Base-by-base conservation (phyloP, 371 early-diverging fungal species). In the Mortierella sp. region DNA sequence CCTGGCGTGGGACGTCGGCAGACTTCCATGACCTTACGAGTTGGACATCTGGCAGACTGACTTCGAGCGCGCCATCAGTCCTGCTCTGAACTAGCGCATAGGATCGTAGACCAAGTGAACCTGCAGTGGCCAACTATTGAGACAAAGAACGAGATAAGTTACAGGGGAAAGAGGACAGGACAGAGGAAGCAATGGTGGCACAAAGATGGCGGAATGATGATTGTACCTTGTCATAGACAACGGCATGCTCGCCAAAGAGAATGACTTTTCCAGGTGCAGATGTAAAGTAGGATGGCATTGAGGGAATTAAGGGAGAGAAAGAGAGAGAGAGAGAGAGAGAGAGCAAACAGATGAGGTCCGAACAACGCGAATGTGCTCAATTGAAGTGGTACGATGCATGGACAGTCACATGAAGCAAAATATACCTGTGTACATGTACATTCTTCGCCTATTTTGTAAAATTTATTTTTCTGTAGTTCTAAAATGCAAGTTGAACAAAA, bases 181-280 rank as follows among this genome's bases (percentile, higher is more conserved):
- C 21, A 40, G 21, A 55, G 28, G 57, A 59, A 28, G 32, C 15
- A 28, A 28, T 28, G 28, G 28, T 24, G 43, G 7, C 21, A 58
- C 15, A 52, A 41, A 13, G 38, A 19, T 15, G 16, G 32, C 4
- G 47, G 43, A 32, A 43, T 22, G 47, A 4, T 7, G 69, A 40
- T 45, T 55, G 48, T 86, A 95, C 95, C 90, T 97, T 97, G 74
- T 96, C 94, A 81, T 99, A 95, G 24, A 99, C 98, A 15, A 97
- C 98, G 1, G 97, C 96, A 72, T 99, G 99, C 77, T 99, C 99
- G 58, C 99, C 99, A 89, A 98, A 97, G 59, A 98, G 81, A 72
- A 99, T 99, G 70, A 95, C 94, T 84, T 99, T 99, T 64, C 97
- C 99, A 0, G 99, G 99, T 9, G 97, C 94, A 53, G 94, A 94